Conservation (phyloP, 208 protist genomes). For the Trypanosoma mega region DNA sequence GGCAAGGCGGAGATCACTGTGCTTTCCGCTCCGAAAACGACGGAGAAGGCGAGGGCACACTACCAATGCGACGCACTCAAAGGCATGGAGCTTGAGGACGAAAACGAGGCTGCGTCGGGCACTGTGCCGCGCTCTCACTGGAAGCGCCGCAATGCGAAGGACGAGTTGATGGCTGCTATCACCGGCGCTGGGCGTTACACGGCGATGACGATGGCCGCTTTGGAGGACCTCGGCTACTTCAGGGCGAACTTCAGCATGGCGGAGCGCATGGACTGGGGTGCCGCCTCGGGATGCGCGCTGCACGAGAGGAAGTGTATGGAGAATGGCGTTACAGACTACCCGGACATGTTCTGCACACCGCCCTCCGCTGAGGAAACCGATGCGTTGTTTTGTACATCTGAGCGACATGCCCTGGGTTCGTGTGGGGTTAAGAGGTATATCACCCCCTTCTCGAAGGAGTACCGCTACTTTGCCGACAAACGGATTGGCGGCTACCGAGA, state of each 20-base stretch:
- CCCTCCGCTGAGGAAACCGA: too few relatives aligned
- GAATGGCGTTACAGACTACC: slow-evolving; percentile 28
- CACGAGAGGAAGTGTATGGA: slow-evolving; percentile 42
- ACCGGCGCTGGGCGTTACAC: too few relatives aligned
- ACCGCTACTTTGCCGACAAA: slow-evolving; percentile 38
- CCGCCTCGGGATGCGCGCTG: slow-evolving; percentile 51
- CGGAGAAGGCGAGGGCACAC: too few relatives aligned
- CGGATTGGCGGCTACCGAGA: slow-evolving; percentile 13
- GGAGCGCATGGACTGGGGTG: slow-evolving; percentile 69
- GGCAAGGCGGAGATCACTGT: too few relatives aligned
- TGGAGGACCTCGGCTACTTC: slow-evolving; percentile 84
- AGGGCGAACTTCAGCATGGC: slow-evolving; percentile 46
- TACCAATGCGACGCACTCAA: too few relatives aligned
- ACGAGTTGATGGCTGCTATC: too few relatives aligned
- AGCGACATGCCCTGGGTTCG: slow-evolving; percentile 25
- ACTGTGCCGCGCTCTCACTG: too few relatives aligned
- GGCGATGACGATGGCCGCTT: slow-evolving; percentile 67
- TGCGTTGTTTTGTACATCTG: slow-evolving; percentile 27
- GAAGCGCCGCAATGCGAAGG: too few relatives aligned
- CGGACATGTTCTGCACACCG: slow-evolving; percentile 71
- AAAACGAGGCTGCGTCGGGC: too few relatives aligned
- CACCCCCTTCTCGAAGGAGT: slow-evolving; percentile 15
- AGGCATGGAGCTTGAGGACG: too few relatives aligned
- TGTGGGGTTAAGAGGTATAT: slow-evolving; percentile 17
- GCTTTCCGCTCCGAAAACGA: too few relatives aligned